phyloP scores from a whole-genome alignment of 352 stramenopile genomes.

The Elongisporangium anandrum region DNA sequence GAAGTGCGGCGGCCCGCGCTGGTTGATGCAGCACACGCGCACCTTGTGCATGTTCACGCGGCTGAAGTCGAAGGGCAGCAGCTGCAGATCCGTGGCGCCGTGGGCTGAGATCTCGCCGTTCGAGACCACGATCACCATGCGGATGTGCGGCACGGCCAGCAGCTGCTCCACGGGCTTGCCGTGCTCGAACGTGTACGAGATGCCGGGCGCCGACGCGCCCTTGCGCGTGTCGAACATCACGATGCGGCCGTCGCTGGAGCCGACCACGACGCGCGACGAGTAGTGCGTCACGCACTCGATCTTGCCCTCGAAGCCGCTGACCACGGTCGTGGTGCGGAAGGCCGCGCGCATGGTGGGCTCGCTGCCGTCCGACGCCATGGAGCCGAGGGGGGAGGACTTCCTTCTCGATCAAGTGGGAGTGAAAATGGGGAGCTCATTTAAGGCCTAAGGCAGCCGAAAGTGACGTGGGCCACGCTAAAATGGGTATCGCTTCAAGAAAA shows the following conservation, averaged over 20 bases:
- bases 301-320: constrained; percentile 74
- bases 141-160: constrained; percentile 81
- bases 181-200: constrained; percentile 71
- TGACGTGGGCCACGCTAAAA: constrained; percentile 1
- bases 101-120: constrained; percentile 73
- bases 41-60: constrained; percentile 71
- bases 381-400: not conserved
- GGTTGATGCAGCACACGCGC: constrained; percentile 74
- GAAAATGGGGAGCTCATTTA: not conserved
- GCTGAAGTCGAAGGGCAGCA: constrained; percentile 75
- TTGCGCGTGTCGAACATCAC: constrained; percentile 89
- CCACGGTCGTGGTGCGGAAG: constrained; percentile 72
- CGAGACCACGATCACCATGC: constrained; percentile 80
- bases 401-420: not conserved
- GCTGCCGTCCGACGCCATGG: constrained; percentile 13
- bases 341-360: constrained; percentile 45
- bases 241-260: constrained; percentile 71
- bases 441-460: not conserved
- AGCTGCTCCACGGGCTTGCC: constrained; percentile 75
- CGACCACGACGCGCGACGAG: constrained; percentile 81
- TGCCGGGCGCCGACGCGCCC: constrained; percentile 46
- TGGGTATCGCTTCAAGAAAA: constrained; percentile 3
- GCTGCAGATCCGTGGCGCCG: constrained; percentile 75
- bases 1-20: constrained; percentile 81
- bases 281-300: constrained; percentile 86